phyloP scores from a whole-genome alignment of 345 rosid genomes.

The Pugionium dolabratum region DNA sequence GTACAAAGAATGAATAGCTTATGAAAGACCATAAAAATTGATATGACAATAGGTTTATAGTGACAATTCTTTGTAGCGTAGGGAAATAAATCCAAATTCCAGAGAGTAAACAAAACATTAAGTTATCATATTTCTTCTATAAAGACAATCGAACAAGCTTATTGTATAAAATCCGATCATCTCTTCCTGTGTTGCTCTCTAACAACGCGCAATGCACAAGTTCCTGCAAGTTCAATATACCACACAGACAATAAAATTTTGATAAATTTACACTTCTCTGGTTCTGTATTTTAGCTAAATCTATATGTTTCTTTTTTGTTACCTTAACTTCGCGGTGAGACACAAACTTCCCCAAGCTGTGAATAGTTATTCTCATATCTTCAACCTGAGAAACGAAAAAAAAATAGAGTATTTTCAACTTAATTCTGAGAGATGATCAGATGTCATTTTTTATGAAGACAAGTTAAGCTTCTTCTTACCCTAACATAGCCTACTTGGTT shows the following conservation, averaged over 20 bases:
- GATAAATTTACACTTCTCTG: too few species aligned
- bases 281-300: too few species aligned
- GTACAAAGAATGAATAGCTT: too few species aligned
- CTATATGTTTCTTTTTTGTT: too few species aligned
- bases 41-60: too few species aligned
- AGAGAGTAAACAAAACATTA: background rate
- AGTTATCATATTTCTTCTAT: constrained; percentile 11
- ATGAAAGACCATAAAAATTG: too few species aligned
- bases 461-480: constrained; percentile 45
- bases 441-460: background rate
- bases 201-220: constrained; percentile 86
- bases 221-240: constrained; percentile 54
- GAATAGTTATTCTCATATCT: constrained; percentile 86
- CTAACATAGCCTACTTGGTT: constrained; percentile 80
- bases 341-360: constrained; percentile 72
- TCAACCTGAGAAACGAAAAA: constrained; percentile 59
- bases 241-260: background rate
- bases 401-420: background rate
- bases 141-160: constrained; percentile 67
- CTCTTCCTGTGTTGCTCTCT: constrained; percentile 96
- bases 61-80: background rate
- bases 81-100: background rate
- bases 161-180: constrained; percentile 78
- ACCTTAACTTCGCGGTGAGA: too few species aligned
- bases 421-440: background rate